A percentile compares a stretch with the other conserved stretches of the same genome.
These are phyloP conservation scores for Claviceps sp. DNA, from an alignment of 2,329 filamentous ascomycete species.

Conservation along the genomic window DNA sequence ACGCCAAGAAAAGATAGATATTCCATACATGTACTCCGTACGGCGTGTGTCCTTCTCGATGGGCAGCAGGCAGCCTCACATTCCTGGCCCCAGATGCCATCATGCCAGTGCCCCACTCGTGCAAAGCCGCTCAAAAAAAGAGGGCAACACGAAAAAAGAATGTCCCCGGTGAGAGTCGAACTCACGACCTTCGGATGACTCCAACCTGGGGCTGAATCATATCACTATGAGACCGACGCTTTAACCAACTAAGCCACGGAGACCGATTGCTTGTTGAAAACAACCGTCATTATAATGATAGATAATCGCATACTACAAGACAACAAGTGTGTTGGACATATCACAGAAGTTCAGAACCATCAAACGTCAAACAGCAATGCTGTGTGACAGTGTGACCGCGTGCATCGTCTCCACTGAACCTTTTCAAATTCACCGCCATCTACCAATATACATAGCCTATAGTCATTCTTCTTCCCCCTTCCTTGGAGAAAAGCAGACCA, in stretches of 20 bases:
- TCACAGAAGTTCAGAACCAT: no score
- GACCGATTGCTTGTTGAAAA: conserved; percentile 2
- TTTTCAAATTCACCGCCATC: background rate
- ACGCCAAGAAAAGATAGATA: no score
- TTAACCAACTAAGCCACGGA: conserved; percentile 25
- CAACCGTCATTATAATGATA: fast-evolving
- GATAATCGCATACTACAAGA: fast-evolving
- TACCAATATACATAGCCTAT: background rate
- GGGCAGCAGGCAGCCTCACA: no score
- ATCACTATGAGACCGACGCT: conserved; percentile 20
- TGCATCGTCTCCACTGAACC: background rate
- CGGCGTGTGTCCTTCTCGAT: no score
- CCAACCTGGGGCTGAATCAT: conserved; percentile 13
- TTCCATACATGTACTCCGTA: no score
- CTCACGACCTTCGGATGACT: conserved; percentile 31
- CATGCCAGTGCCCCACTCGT: no score
- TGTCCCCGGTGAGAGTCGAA: conserved; percentile 33
- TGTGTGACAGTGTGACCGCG: no score
- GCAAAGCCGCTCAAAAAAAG: background rate
- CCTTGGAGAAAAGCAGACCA: background rate
- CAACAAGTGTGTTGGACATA: no score
- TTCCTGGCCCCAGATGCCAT: no score
- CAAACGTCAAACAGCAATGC: background rate
- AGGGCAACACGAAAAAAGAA: conserved; percentile 1
- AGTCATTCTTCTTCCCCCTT: background rate